Evolutionary conservation across 495 filamentous ascomycete species (phyloP).

Genomic region (Copromyces sp.): DNA sequence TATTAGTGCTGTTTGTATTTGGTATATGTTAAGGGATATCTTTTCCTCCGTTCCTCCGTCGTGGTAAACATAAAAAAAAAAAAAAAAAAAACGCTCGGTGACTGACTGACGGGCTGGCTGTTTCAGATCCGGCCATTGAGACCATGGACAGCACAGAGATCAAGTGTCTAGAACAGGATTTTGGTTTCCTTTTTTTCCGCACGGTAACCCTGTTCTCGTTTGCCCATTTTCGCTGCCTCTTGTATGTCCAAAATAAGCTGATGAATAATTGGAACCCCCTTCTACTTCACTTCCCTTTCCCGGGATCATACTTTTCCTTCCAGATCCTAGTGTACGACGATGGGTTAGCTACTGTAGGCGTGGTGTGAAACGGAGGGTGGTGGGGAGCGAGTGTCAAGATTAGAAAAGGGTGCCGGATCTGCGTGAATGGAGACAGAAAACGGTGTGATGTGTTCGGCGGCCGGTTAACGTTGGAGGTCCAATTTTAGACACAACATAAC

Average conservation of each 20-base stretch:
- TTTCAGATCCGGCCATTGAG: neutral
- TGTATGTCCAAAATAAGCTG: neutral
- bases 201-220: neutral
- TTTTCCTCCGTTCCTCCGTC: neutral
- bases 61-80: neutral
- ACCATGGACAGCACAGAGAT: neutral
- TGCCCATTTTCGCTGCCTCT: neutral
- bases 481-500: neutral
- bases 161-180: neutral
- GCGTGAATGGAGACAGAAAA: neutral
- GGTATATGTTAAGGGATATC: neutral
- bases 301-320: conserved; percentile 89
- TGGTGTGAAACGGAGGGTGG: neutral
- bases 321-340: conserved; percentile 59
- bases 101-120: neutral
- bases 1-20: neutral
- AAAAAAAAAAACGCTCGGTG: neutral
- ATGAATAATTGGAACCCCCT: neutral
- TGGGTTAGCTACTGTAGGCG: neutral
- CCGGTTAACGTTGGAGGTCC: neutral
- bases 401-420: neutral
- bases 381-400: neutral
- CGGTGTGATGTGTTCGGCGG: neutral
- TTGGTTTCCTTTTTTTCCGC: neutral
- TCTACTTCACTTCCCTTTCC: conserved; percentile 26